Conservation (phyloP, 495 filamentous ascomycete species). For the Pyrenopolyporus hunteri region DNA sequence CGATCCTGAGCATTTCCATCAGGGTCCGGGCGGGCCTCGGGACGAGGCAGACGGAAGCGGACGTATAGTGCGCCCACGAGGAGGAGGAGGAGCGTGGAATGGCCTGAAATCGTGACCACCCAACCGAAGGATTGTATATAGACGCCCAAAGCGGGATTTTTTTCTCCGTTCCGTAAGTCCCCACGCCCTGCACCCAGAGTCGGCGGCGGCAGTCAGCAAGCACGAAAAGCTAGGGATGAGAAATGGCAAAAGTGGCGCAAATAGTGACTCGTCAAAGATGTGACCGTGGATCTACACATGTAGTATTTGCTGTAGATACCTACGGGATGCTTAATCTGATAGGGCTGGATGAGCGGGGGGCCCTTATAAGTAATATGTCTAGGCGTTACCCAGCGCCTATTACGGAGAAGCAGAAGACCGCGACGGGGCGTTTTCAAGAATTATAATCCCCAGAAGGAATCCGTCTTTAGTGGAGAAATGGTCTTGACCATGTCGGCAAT, state of each 20-base stretch:
- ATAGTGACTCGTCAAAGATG: constrained; percentile 10
- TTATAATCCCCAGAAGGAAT: constrained; percentile 2
- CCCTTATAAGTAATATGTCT: too few species aligned
- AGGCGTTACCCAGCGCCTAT: background rate
- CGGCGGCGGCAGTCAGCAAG: constrained; percentile 3
- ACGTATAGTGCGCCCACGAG: constrained; percentile 3
- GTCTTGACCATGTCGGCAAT: background rate
- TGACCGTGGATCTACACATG: background rate
- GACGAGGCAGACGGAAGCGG: constrained; percentile 8
- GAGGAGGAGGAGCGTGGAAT: background rate
- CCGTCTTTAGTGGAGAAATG: constrained; percentile 2
- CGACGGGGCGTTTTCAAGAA: too few species aligned
- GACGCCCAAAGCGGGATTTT: background rate
- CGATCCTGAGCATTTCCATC: constrained; percentile 17
- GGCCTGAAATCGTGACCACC: background rate
- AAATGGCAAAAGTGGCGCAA: constrained; percentile 7
- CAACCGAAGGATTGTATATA: background rate
- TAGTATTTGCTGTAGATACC: constrained; percentile 12
- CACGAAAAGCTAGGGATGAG: background rate
- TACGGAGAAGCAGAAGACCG: too few species aligned
- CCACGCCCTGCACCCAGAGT: background rate
- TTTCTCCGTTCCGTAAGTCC: background rate
- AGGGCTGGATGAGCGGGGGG: constrained; percentile 10
- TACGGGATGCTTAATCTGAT: constrained; percentile 15
- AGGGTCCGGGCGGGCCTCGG: constrained; percentile 1